Base-by-base conservation (phyloP, 2,329 filamentous ascomycete genomes). In the Didymella segeticola region DNA sequence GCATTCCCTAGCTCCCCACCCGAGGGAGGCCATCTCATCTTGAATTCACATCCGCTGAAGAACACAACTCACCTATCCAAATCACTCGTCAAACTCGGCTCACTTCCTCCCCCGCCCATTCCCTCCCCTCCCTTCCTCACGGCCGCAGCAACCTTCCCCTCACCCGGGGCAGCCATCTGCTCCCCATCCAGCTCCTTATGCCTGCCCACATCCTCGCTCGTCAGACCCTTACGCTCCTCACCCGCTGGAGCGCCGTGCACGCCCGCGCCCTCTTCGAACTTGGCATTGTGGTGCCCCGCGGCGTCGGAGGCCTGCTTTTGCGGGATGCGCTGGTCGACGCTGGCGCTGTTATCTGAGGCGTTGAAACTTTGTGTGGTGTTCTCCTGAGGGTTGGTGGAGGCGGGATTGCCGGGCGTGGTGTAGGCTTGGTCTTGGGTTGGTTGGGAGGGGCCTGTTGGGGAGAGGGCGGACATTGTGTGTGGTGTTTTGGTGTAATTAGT, bases 81-180 rank as follows among this genome's bases (percentile, higher is more conserved):
- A 70, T 80, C 78, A 6, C 58, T 70, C 55, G 76, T 78, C 46
- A 81, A 53, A 36, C 77, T 78, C 5, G 63, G 67, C 67, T 78
- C 63, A 26, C 63, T 64, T 0, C 71, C 73, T 12, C 77, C 78
- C 3, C 73, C 69, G 10, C 66, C 64, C 57, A 62, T 58, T 2
- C 63, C 61, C 48, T 61, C 49, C 0, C 68, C 69, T 19, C 66
- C 61, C 43, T 63, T 64, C 9, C 69, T 67, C 8, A 81, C 79
- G 0, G 78, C 78, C 36, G 71, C 70, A 2, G 70, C 70, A 5
- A 82, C 73, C 31, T 71, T 67, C 10, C 78, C 78, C 58, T 82
- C 80, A 0, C 78, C 79, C 0, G 77, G 75, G 17, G 76, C 75
- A 7, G 72, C 76, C 78, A 82, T 80, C 62, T 82, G 79, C 56